Evolutionary conservation across 805 yeast species (phyloP).

Genomic region (Saccharomycopsis capsularis): DNA sequence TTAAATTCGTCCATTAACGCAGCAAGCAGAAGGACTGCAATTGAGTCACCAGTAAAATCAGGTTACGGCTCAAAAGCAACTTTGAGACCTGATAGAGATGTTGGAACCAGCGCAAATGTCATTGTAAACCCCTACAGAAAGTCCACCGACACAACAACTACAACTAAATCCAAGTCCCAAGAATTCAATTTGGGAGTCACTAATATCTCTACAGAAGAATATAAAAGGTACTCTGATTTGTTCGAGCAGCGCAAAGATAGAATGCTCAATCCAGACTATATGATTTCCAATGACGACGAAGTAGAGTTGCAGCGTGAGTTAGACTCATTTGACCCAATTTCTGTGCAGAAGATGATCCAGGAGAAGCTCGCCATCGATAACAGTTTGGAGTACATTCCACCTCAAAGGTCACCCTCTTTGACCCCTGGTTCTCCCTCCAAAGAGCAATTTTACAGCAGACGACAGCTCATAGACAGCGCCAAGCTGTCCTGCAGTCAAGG

Average conservation of each 20-base stretch:
- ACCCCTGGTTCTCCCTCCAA: not conserved
- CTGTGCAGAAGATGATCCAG: conserved; percentile 15
- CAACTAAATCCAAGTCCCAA: not conserved
- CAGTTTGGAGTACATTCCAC: conserved; percentile 5
- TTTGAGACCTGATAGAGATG: not conserved
- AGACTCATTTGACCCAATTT: conserved; percentile 16
- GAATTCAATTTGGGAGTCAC: conserved; percentile 13
- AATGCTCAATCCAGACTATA: conserved; percentile 14
- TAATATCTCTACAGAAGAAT: conserved; percentile 18
- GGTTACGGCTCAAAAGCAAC: not conserved
- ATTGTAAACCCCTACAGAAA: too few relatives aligned
- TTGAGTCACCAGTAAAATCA: not conserved
- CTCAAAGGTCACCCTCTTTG: not conserved
- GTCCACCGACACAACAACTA: not conserved
- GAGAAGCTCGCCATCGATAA: conserved; percentile 17
- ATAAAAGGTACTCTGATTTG: conserved; percentile 15
- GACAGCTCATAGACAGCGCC: conserved; percentile 15
- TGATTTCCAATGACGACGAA: conserved; percentile 9
- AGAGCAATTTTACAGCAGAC: conserved; percentile 18
- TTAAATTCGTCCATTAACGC: conserved; percentile 1
- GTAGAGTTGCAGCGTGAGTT: conserved; percentile 17
- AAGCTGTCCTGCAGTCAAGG: not conserved
- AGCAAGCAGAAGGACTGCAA: not conserved
- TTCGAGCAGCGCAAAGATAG: conserved; percentile 16
- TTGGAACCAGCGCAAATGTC: not conserved